phyloP scores from a whole-genome alignment of 2,329 filamentous ascomycete species.

The Cladosporium phlei region DNA sequence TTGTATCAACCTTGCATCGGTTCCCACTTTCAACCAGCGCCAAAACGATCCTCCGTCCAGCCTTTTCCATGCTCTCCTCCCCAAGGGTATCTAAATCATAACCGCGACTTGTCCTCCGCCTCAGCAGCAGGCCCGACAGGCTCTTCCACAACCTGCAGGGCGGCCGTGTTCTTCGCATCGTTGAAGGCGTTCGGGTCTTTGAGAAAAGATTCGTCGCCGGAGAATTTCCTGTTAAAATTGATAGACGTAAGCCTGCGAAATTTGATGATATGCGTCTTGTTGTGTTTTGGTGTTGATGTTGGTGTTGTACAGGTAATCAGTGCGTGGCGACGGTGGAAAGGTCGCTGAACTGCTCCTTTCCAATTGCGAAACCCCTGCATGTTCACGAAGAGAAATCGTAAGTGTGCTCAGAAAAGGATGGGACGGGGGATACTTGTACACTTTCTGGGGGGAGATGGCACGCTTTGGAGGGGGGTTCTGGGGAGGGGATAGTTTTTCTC shows the following conservation, averaged over 20 bases:
- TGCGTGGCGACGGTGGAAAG: too few species aligned
- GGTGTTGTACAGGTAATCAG: too few species aligned
- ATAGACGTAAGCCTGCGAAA: conserved; percentile 12
- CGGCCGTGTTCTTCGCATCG: conserved; percentile 24
- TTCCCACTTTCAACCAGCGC: too few species aligned
- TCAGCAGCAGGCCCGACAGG: not conserved
- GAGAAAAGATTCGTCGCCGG: conserved; percentile 55
- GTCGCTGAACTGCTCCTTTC: conserved; percentile 15
- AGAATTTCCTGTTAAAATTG: conserved; percentile 43
- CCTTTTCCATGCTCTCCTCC: not conserved
- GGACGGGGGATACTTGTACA: conserved; percentile 1
- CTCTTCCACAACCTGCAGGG: conserved; percentile 4
- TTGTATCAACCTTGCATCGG: too few species aligned
- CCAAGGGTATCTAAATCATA: conserved; percentile 10
- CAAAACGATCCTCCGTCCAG: too few species aligned
- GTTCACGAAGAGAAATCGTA: conserved; percentile 19
- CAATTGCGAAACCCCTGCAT: conserved; percentile 33
- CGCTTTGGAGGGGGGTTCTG: not conserved
- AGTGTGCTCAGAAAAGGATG: conserved; percentile 17
- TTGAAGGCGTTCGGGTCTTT: conserved; percentile 36
- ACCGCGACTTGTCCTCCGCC: conserved; percentile 9
- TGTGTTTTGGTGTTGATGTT: too few species aligned
- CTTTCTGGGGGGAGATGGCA: too few species aligned
- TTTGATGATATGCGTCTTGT: too few species aligned
- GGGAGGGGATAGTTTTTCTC: conserved; percentile 23